Conservation (phyloP, 805 yeast genomes). For the Blastobotrys mokoenaii region DNA sequence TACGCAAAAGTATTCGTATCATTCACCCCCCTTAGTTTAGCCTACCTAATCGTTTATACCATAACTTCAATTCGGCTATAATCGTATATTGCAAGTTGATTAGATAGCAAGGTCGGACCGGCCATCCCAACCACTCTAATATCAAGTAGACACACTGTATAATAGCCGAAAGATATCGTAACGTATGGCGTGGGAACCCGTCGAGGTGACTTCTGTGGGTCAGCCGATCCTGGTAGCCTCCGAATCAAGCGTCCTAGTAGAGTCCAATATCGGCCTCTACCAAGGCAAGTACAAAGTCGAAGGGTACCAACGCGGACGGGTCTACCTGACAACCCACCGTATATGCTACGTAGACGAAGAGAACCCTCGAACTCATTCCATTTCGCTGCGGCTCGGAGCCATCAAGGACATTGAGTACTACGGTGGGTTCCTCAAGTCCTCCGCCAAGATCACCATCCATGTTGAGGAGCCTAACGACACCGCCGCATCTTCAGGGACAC, state of each 20-base stretch:
- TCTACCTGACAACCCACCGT: constrained; percentile 67
- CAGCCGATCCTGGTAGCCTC: constrained; percentile 26
- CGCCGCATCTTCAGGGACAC: constrained; percentile 1
- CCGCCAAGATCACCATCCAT: constrained; percentile 23
- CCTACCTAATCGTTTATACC: no score
- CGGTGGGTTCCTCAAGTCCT: constrained; percentile 13
- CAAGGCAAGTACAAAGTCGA: constrained; percentile 58
- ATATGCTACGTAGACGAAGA: constrained; percentile 62
- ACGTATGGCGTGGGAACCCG: constrained; percentile 21
- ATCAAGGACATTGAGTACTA: constrained; percentile 35
- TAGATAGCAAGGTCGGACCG: no score
- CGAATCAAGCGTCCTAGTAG: constrained; percentile 48
- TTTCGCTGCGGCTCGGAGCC: constrained; percentile 39
- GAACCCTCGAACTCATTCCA: constrained; percentile 34
- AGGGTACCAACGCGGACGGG: constrained; percentile 63
- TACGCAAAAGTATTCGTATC: no score
- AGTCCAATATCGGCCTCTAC: constrained; percentile 60
- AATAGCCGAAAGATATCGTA: no score
- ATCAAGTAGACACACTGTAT: no score
- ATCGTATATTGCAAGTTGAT: no score
- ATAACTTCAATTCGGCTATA: no score
- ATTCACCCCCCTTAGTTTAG: no score
- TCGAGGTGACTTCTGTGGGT: constrained; percentile 27
- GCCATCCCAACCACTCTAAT: no score
- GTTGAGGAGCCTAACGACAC: not conserved